These are phyloP conservation scores for Penicillium oxalicum DNA, from an alignment of 2,329 filamentous ascomycete genomes.

Conservation along the genomic window DNA sequence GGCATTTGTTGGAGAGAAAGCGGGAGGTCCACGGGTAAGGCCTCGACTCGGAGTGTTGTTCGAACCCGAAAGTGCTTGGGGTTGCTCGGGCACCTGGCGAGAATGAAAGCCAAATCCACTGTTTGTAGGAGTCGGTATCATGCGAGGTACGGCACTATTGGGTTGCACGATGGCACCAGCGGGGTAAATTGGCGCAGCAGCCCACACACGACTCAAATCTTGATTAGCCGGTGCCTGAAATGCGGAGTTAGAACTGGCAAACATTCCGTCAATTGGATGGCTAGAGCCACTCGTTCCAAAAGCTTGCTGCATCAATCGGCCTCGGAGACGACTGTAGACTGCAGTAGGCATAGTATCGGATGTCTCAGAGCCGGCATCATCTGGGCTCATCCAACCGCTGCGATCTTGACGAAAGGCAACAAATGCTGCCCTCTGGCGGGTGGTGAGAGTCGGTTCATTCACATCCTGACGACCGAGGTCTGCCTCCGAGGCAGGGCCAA, in stretches of 20 bases:
- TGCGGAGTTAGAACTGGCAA: slow-evolving; percentile 20
- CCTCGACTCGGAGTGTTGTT: slow-evolving; percentile 24
- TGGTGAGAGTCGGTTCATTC: slow-evolving; percentile 46
- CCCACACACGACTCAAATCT: slow-evolving; percentile 31
- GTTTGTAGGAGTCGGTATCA: slow-evolving; percentile 31
- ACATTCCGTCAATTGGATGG: slow-evolving; percentile 22
- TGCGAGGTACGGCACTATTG: slow-evolving; percentile 27
- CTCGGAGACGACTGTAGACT: slow-evolving; percentile 37
- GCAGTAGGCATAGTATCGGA: slow-evolving; percentile 39
- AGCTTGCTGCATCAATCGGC: slow-evolving; percentile 25
- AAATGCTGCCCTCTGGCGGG: slow-evolving; percentile 46
- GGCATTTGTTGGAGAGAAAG: slow-evolving; percentile 18
- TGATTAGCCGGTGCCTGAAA: slow-evolving; percentile 16
- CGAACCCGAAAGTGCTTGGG: slow-evolving; percentile 23
- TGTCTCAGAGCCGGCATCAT: slow-evolving; percentile 42
- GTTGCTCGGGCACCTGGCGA: slow-evolving; percentile 28
- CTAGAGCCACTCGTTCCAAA: slow-evolving; percentile 25
- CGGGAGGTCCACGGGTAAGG: slow-evolving; percentile 28
- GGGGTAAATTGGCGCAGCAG: slow-evolving; percentile 16
- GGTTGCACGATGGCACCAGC: slow-evolving; percentile 14
- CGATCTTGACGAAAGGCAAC: slow-evolving; percentile 38
- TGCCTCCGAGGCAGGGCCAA: slow-evolving; percentile 49
- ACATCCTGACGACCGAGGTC: slow-evolving; percentile 47
- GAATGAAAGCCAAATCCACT: slow-evolving; percentile 25
- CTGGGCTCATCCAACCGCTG: slow-evolving; percentile 40